Evolutionary conservation across 2,329 filamentous ascomycete genomes (phyloP).

Genomic region (Stylonectria norvegica): DNA sequence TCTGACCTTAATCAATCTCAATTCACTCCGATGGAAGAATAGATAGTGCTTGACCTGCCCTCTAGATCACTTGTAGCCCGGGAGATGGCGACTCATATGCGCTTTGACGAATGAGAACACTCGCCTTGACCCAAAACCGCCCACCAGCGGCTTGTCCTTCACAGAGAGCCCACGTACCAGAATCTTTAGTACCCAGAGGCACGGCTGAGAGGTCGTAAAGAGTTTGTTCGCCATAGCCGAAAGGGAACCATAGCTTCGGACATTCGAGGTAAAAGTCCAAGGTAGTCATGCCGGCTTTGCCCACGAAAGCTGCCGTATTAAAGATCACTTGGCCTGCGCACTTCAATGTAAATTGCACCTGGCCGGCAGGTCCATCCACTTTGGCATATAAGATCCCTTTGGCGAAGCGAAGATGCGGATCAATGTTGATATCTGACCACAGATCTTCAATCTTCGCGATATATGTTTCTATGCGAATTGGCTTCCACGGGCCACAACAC

Average conservation of each 20-base stretch:
- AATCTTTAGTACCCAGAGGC: neutral
- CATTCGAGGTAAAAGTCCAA: neutral
- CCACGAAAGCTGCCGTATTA: neutral
- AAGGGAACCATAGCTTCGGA: constrained; percentile 9
- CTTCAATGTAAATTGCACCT: neutral
- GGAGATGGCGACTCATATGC: neutral
- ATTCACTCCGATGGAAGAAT: neutral
- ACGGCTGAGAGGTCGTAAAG: constrained; percentile 6
- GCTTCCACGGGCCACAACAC: constrained; percentile 61
- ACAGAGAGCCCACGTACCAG: neutral
- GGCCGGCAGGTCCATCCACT: neutral
- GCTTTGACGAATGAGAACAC: neutral
- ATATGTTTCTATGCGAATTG: constrained; percentile 54
- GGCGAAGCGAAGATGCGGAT: neutral
- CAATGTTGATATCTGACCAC: neutral
- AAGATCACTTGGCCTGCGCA: neutral
- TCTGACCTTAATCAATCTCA: neutral
- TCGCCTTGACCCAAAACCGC: neutral
- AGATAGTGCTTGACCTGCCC: neutral
- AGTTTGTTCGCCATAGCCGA: constrained; percentile 10
- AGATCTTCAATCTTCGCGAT: neutral
- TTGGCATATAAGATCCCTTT: neutral
- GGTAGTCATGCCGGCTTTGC: neutral
- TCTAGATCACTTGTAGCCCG: neutral
- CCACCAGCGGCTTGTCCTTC: neutral